Evolutionary conservation across 2,329 filamentous ascomycete genomes (phyloP).

Genomic region (Parasarocladium wereldwijsianum): DNA sequence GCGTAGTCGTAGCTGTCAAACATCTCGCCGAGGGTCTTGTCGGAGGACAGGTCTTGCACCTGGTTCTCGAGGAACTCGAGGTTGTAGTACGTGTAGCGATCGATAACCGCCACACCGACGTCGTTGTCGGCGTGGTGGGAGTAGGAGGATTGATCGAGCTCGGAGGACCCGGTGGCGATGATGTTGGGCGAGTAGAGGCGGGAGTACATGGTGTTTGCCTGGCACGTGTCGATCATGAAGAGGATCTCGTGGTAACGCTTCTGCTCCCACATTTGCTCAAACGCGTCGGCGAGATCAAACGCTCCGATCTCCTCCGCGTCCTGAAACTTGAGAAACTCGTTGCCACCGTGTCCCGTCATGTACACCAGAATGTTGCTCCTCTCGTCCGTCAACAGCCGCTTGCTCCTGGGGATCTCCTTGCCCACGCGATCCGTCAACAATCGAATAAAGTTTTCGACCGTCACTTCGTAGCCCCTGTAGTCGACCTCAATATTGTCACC

Average conservation of each 20-base stretch:
- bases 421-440: constrained; percentile 87
- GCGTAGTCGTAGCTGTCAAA: constrained; percentile 93
- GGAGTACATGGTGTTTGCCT: constrained; percentile 98
- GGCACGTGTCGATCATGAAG: constrained; percentile 99
- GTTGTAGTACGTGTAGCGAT: constrained; percentile 97
- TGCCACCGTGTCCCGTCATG: constrained; percentile 97
- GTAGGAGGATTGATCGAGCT: constrained; percentile 91
- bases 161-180: constrained; percentile 90
- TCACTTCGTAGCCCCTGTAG: constrained; percentile 95
- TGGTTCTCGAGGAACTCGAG: constrained; percentile 90
- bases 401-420: constrained; percentile 88
- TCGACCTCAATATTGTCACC: constrained; percentile 99
- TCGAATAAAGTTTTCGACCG: constrained; percentile 96
- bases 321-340: constrained; percentile 97
- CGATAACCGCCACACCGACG: constrained; percentile 94
- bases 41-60: constrained; percentile 71
- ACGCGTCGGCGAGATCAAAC: constrained; percentile 90
- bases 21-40: constrained; percentile 81
- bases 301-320: constrained; percentile 95
- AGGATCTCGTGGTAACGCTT: constrained; percentile 96
- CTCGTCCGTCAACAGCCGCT: constrained; percentile 85
- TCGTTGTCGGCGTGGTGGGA: constrained; percentile 97
- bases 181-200: constrained; percentile 98
- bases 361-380: constrained; percentile 95
- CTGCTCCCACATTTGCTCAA: constrained; percentile 99